Percentiles rank a stretch among this genome's conserved stretches.
Evolutionary conservation across 805 yeast genomes (phyloP).

Genomic region (Peterozyma toletana): DNA sequence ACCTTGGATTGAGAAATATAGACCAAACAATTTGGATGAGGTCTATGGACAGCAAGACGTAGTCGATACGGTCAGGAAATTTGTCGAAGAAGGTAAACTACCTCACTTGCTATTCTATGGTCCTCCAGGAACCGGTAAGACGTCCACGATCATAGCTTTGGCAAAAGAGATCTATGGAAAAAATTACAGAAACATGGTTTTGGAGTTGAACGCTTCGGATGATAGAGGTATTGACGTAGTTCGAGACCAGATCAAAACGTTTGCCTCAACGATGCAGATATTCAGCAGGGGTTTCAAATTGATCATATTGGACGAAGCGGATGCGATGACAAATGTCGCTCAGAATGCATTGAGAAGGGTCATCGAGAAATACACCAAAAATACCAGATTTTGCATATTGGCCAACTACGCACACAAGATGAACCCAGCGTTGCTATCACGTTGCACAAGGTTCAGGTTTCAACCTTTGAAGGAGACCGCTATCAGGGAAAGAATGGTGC

Average conservation of each 20-base stretch:
- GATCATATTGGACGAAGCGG: conserved; percentile 93
- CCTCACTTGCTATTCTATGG: conserved; percentile 95
- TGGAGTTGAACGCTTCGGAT: conserved; percentile 93
- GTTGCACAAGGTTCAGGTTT: conserved; percentile 94
- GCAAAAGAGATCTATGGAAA: conserved; percentile 84
- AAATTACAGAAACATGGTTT: conserved; percentile 77
- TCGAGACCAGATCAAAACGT: conserved; percentile 93
- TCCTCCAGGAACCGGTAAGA: conserved; percentile 93
- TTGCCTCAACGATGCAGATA: conserved; percentile 93
- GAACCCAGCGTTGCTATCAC: conserved; percentile 88
- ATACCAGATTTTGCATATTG: conserved; percentile 90
- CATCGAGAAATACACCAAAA: conserved; percentile 89
- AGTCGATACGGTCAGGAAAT: conserved; percentile 76
- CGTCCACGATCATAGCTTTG: conserved; percentile 80
- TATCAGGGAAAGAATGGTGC: conserved; percentile 56
- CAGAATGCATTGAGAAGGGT: conserved; percentile 77
- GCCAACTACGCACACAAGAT: conserved; percentile 95
- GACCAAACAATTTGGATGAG: conserved; percentile 79
- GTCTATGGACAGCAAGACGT: conserved; percentile 89
- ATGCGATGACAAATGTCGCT: conserved; percentile 85
- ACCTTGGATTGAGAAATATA: conserved; percentile 95
- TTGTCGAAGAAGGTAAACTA: conserved; percentile 72
- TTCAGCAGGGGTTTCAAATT: conserved; percentile 81
- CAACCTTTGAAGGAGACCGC: conserved; percentile 70
- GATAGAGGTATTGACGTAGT: conserved; percentile 98